A percentile compares a stretch with the other conserved stretches of the same genome.
Conservation (phyloP, 2,329 filamentous ascomycete genomes). For the Aspergillus udagawae region DNA sequence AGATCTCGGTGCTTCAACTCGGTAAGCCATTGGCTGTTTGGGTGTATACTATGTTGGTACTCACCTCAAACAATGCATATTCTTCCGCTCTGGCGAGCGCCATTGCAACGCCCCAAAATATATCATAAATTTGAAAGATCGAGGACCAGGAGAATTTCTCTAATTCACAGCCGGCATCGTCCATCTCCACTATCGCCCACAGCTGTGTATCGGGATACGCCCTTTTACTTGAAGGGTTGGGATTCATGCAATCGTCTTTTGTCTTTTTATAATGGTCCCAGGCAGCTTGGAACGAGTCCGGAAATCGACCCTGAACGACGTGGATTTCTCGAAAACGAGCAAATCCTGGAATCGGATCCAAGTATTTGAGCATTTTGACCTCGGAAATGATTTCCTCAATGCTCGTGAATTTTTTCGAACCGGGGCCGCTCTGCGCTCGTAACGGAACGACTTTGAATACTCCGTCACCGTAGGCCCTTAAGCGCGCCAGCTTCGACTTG, state of each 20-base stretch:
- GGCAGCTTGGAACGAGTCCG: constrained; percentile 47
- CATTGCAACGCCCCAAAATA: constrained; percentile 64
- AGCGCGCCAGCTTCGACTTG: constrained; percentile 35
- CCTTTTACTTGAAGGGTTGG: constrained; percentile 52
- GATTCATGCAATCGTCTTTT: constrained; percentile 49
- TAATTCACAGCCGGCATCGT: constrained; percentile 59
- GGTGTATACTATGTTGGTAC: not conserved
- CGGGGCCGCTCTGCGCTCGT: constrained; percentile 36
- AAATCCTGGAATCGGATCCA: constrained; percentile 59
- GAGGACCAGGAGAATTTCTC: constrained; percentile 43
- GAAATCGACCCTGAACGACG: constrained; percentile 55
- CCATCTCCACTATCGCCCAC: constrained; percentile 64
- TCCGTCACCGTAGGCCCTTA: constrained; percentile 38
- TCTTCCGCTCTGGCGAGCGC: constrained; percentile 60
- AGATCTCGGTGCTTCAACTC: constrained; percentile 55
- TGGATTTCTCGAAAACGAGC: constrained; percentile 58
- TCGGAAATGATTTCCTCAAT: constrained; percentile 50
- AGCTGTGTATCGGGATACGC: constrained; percentile 54
- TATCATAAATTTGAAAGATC: constrained; percentile 54
- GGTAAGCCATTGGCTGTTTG: constrained; percentile 6
- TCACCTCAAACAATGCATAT: constrained; percentile 55
- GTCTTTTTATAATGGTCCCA: constrained; percentile 39
- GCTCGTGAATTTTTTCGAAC: constrained; percentile 42
- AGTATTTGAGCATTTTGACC: constrained; percentile 52
- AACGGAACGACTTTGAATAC: constrained; percentile 50